Evolutionary conservation across 1,139 yeast species (phyloP), one percentile per base, ranked within the genome.

Genomic region (Dujonia santamariae): DNA sequence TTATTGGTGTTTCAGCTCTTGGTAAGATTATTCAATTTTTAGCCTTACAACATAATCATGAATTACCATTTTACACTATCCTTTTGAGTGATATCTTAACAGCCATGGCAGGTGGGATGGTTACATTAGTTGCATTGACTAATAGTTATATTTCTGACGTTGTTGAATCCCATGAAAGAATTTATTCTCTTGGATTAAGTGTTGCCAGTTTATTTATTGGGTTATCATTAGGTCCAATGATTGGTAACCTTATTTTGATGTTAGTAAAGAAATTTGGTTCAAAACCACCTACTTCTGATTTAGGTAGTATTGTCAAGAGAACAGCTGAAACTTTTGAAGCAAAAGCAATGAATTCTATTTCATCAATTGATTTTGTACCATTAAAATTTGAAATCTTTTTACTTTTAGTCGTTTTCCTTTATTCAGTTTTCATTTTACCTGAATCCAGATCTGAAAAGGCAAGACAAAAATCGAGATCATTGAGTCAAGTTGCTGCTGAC

Each of bases 141-240:
- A 74, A 74, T 43, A 71, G 85, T 32, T 84, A 82, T 47, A 65
- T 82, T 19, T 65, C 84, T 4, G 94, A 85, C 54, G 74, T 80
- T 31, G 78, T 75, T 11, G 78, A 74, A 12, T 70, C 81, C 1
- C 62, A 61, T 22, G 61, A 70, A 34, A 58, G 92, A 39, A 72
- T 77, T 13, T 70, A 72, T 34, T 61, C 71, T 2, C 60, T 84
- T 41, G 86, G 88, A 0, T 54, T 73, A 24, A 57, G 74, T 20
- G 65, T 72, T 37, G 86, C 88, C 0, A 59, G 75, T 17, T 49
- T 82, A 39, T 81, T 72, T 47, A 61, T 70, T 4, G 90, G 90
- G 0, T 51, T 79, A 42, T 80, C 83, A 1, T 19, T 72, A 12
- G 92, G 92, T 1, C 94, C 95, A 0, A 39, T 78, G 23, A 37